Evolutionary conservation across 192 early-diverging fungal genomes (phyloP).

Genomic region (Umbelopsis sp.): DNA sequence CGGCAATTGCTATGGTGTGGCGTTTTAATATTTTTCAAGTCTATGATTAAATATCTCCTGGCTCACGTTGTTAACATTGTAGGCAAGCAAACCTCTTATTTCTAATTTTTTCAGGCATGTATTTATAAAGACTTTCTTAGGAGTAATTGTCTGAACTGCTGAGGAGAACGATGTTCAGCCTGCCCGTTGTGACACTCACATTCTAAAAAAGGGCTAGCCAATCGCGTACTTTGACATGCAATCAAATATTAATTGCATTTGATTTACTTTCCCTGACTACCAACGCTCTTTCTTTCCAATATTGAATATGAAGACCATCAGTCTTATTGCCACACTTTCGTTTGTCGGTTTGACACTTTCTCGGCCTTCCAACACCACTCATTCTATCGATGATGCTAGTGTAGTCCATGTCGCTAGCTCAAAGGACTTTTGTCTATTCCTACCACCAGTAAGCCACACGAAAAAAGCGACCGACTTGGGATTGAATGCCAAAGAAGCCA

Average conservation of each 20-base stretch:
- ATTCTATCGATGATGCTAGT: background rate
- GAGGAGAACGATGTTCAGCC: too few species aligned
- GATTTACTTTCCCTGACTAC: background rate
- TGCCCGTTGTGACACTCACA: too few species aligned
- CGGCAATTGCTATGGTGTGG: too few species aligned
- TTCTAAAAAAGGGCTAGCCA: too few species aligned
- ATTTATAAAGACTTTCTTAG: too few species aligned
- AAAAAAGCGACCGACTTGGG: background rate
- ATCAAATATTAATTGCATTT: background rate
- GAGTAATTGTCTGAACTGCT: too few species aligned
- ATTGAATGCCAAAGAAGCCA: background rate
- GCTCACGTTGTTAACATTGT: too few species aligned
- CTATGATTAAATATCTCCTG: too few species aligned
- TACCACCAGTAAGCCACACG: background rate
- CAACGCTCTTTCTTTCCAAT: background rate
- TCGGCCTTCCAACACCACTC: background rate
- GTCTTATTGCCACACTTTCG: background rate
- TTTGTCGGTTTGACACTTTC: background rate
- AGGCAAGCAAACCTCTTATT: too few species aligned
- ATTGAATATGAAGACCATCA: background rate
- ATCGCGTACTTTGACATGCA: background rate
- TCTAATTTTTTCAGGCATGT: too few species aligned
- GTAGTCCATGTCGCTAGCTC: background rate
- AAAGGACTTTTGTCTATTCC: constrained; percentile 1
- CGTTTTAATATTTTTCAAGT: too few species aligned